phyloP scores from a whole-genome alignment of 176 grass and related monocot genomes.

The Coix lacrymajobi region DNA sequence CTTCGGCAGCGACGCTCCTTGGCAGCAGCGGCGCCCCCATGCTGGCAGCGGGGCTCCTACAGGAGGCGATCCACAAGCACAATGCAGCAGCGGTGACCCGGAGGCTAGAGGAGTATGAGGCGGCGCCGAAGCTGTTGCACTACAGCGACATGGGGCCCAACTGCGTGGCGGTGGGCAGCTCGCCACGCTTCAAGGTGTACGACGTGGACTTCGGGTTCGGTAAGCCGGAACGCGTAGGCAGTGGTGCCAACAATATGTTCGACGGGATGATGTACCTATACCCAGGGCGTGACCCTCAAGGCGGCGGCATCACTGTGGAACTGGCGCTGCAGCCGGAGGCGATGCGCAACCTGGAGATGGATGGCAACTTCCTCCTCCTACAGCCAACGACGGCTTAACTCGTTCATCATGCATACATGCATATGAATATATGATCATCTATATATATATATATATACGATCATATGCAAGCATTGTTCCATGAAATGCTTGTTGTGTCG shows the following conservation, averaged over 20 bases:
- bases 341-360: conserved; percentile 62
- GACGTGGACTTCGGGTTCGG: conserved; percentile 97
- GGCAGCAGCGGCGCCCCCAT: conserved; percentile 36
- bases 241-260: conserved; percentile 87
- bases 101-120: conserved; percentile 77
- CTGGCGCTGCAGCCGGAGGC: conserved; percentile 73
- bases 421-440: too few species aligned
- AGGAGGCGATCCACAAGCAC: conserved; percentile 72
- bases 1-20: conserved; percentile 66
- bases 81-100: conserved; percentile 49
- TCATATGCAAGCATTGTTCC: too few species aligned
- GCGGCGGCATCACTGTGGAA: conserved; percentile 78
- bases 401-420: too few species aligned
- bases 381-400: neutral
- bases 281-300: conserved; percentile 53
- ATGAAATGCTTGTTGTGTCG: too few species aligned
- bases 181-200: conserved; percentile 81
- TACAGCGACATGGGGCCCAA: conserved; percentile 85
- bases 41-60: conserved; percentile 55
- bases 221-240: conserved; percentile 61
- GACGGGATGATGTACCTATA: conserved; percentile 98
- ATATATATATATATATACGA: too few species aligned
- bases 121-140: conserved; percentile 76
- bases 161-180: conserved; percentile 92
- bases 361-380: conserved; percentile 9